These are phyloP conservation scores for Solanum sparsipilum DNA, from an alignment of 257 asterid species.

Conservation along the genomic window DNA sequence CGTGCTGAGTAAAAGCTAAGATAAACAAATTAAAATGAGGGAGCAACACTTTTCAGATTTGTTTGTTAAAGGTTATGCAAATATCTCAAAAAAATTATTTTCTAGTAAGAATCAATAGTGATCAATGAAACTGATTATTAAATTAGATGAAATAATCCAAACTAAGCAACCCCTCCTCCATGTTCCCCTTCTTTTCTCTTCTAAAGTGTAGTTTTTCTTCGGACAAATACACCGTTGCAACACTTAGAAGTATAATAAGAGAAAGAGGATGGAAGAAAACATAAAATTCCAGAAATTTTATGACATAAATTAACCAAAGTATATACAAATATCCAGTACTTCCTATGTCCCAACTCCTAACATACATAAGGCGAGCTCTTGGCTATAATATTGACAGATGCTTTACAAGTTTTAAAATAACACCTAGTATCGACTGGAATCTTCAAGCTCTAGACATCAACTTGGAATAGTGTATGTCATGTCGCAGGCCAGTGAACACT, in stretches of 20 bases:
- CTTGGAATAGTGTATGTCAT: background rate
- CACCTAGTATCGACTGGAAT: background rate
- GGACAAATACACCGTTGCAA: background rate
- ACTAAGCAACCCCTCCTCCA: background rate
- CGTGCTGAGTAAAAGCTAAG: background rate
- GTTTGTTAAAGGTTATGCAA: background rate
- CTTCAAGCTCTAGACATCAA: background rate
- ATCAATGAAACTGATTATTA: background rate
- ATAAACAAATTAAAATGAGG: background rate
- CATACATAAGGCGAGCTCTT: background rate
- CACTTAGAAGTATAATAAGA: background rate
- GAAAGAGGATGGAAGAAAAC: background rate
- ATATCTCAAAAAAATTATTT: background rate
- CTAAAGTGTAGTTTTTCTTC: background rate
- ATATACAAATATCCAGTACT: background rate
- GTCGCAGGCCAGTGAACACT: constrained; percentile 14
- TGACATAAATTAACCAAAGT: background rate
- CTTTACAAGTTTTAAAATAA: background rate
- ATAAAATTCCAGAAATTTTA: background rate
- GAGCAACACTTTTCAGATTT: background rate
- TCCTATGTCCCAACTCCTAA: background rate
- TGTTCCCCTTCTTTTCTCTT: background rate
- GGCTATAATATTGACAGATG: background rate
- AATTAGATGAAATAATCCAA: background rate
- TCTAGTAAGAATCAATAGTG: background rate